These are phyloP conservation scores for Pascua guehoae DNA, from an alignment of 1,284 basidiomycete genomes.

Conservation along the genomic window DNA sequence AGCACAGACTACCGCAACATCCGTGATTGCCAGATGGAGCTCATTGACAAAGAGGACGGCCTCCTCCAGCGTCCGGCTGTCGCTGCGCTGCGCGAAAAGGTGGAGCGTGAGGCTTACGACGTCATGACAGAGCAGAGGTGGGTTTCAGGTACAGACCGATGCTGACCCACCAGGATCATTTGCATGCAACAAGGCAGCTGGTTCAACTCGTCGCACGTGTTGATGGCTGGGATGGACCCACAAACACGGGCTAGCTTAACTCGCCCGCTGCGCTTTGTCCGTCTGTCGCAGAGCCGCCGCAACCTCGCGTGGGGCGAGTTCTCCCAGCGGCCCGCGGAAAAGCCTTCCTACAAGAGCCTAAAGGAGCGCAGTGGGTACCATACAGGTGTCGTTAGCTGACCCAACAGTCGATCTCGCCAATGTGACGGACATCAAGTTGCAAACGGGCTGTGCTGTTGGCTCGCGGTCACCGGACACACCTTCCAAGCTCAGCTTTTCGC, in stretches of 20 bases:
- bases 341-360: slow-evolving; percentile 32
- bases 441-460: slow-evolving; percentile 64
- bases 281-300: slow-evolving; percentile 38
- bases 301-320: slow-evolving; percentile 42
- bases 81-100: slow-evolving; percentile 77
- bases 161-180: slow-evolving; percentile 25
- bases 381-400: slow-evolving; percentile 2
- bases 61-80: slow-evolving; percentile 77
- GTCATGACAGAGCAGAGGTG: slow-evolving; percentile 82
- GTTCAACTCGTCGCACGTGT: slow-evolving; percentile 41
- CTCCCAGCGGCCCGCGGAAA: slow-evolving; percentile 14
- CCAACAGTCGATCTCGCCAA: slow-evolving; percentile 63
- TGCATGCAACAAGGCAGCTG: slow-evolving; percentile 47
- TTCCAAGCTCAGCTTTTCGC: slow-evolving; percentile 74
- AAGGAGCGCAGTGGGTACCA: slow-evolving; percentile 58
- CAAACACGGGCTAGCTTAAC: slow-evolving; percentile 21
- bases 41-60: slow-evolving; percentile 88
- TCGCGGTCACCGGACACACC: slow-evolving; percentile 43
- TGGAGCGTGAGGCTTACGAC: slow-evolving; percentile 88
- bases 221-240: slow-evolving; percentile 25
- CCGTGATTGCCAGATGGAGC: slow-evolving; percentile 87
- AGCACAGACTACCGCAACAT: slow-evolving; percentile 82
- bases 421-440: slow-evolving; percentile 71
- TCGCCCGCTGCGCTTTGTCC: slow-evolving; percentile 38
- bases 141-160: slow-evolving; percentile 5